Conservation (phyloP, 805 yeast species). For the Kuraishia piskuri region DNA sequence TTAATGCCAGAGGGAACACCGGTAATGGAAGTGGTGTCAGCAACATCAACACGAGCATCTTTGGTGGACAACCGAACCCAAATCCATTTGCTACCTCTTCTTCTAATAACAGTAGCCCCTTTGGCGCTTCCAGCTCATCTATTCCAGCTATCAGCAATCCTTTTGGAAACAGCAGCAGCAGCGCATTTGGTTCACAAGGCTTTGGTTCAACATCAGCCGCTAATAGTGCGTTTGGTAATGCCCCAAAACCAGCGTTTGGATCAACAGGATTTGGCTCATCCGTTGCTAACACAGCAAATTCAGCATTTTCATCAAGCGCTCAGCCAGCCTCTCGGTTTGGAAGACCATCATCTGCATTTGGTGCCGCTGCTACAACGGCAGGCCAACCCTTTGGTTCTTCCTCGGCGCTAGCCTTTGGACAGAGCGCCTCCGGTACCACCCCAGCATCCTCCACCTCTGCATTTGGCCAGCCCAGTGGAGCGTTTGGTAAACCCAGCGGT, state of each 20-base stretch:
- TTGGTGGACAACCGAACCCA: conserved; percentile 6
- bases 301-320: background rate
- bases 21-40: conserved; percentile 9
- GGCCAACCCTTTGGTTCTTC: conserved; percentile 1
- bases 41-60: conserved; percentile 1
- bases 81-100: conserved; percentile 16
- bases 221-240: conserved; percentile 1
- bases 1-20: conserved; percentile 7
- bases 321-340: background rate
- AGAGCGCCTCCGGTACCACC: background rate
- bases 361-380: background rate
- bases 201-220: conserved; percentile 7
- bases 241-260: background rate
- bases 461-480: background rate
- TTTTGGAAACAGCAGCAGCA: conserved; percentile 4
- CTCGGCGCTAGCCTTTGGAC: background rate
- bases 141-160: background rate
- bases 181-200: conserved; percentile 11
- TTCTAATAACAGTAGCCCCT: background rate
- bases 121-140: conserved; percentile 6
- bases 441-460: background rate
- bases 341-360: background rate
- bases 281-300: background rate
- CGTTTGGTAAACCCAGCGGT: background rate
- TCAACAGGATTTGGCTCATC: background rate